phyloP scores from a whole-genome alignment of 2,329 filamentous ascomycete species.

The Ambrosiella xylebori region DNA sequence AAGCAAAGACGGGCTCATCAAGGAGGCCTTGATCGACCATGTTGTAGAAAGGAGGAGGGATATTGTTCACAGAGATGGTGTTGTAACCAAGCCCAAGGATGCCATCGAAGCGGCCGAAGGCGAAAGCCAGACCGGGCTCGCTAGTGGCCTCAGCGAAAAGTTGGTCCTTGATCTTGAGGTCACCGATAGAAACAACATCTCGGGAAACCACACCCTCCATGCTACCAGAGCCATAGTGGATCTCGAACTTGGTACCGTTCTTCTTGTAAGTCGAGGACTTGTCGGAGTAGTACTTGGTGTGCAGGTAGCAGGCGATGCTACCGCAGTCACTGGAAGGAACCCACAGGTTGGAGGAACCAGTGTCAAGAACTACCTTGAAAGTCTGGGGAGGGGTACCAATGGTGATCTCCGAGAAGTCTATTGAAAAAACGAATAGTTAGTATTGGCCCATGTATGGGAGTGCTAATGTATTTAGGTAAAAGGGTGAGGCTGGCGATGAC shows the following conservation, averaged over 20 bases:
- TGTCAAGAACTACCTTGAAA: conserved; percentile 98
- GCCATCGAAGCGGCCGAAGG: conserved; percentile 92
- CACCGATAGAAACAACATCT: conserved; percentile 73
- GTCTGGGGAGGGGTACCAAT: conserved; percentile 81
- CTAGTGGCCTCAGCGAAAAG: conserved; percentile 91
- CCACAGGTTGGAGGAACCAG: conserved; percentile 98
- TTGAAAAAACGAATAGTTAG: neutral
- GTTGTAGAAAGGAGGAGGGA: conserved; percentile 90
- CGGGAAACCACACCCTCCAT: conserved; percentile 86
- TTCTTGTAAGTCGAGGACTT: conserved; percentile 80
- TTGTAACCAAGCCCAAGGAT: conserved; percentile 91
- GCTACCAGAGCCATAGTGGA: conserved; percentile 87
- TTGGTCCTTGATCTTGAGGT: conserved; percentile 73
- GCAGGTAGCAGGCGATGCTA: conserved; percentile 95
- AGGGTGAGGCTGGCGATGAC: neutral
- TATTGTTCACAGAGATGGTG: conserved; percentile 90
- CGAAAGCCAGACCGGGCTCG: conserved; percentile 92
- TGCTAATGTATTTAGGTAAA: neutral
- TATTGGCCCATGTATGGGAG: neutral
- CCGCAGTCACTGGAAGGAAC: conserved; percentile 78
- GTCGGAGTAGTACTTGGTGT: conserved; percentile 88
- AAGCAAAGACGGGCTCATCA: conserved; percentile 86
- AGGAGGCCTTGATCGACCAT: conserved; percentile 80
- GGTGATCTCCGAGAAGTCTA: conserved; percentile 93
- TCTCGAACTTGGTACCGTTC: conserved; percentile 85